Conservation (phyloP, 352 stramenopile genomes). For the Globisporangium camurandrum region DNA sequence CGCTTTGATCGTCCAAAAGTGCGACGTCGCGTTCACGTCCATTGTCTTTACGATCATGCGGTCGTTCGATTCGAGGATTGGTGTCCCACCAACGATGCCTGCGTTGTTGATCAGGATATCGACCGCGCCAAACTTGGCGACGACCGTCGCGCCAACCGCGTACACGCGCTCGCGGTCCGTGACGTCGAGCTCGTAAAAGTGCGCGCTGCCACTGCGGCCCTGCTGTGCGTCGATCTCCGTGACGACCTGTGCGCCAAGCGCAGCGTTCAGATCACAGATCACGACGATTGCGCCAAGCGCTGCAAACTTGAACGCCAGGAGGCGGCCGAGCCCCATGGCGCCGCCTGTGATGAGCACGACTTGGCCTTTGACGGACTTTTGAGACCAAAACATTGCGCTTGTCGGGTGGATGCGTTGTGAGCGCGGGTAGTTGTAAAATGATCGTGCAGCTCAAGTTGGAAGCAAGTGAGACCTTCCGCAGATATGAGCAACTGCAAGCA, state of each 20-base stretch:
- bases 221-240: constrained; percentile 22
- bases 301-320: constrained; percentile 31
- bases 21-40: constrained; percentile 31
- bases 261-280: constrained; percentile 30
- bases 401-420: no score
- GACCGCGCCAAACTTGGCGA: constrained; percentile 20
- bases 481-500: no score
- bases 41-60: constrained; percentile 29
- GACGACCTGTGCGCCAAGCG: constrained; percentile 20
- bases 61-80: constrained; percentile 30
- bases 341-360: constrained; percentile 50
- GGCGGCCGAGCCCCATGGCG: constrained; percentile 39
- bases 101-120: constrained; percentile 50
- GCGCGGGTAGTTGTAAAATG: no score
- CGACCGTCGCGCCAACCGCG: constrained; percentile 12
- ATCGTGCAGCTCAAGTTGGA: no score
- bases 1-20: constrained; percentile 39
- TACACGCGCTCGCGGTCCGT: constrained; percentile 25
- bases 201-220: constrained; percentile 6
- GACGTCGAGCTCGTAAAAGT: constrained; percentile 29
- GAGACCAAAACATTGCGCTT: no score
- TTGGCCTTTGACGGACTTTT: constrained; percentile 37
- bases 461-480: no score
- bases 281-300: constrained; percentile 27
- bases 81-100: constrained; percentile 36